phyloP scores from a whole-genome alignment of 768 basidiomycete genomes.

The Panaeolus cyanescens region DNA sequence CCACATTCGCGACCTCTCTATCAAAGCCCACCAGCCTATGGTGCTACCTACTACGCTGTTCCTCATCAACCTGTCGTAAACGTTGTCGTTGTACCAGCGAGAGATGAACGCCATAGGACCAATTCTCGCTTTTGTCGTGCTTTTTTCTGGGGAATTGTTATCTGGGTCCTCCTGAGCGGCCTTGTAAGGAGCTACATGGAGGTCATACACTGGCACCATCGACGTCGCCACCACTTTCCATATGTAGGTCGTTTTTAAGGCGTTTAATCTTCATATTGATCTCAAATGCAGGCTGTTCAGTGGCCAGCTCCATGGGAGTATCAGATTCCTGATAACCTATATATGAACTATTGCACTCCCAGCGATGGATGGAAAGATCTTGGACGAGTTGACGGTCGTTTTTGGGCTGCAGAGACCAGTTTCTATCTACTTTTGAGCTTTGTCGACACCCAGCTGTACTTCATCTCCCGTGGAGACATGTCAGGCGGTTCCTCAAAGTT shows the following conservation, averaged over 20 bases:
- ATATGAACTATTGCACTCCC: neutral
- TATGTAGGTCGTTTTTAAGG: no score
- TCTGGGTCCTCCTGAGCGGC: neutral
- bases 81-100: neutral
- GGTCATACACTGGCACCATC: neutral
- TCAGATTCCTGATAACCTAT: neutral
- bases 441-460: neutral
- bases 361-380: neutral
- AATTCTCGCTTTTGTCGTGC: neutral
- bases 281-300: neutral
- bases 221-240: neutral
- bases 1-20: neutral
- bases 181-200: neutral
- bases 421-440: neutral
- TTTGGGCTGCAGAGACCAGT: neutral
- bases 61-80: neutral
- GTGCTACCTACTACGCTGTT: neutral
- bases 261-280: no score
- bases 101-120: neutral
- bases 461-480: constrained; percentile 24
- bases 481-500: constrained; percentile 24
- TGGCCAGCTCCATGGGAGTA: neutral
- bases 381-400: neutral
- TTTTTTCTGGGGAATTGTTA: neutral
- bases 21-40: neutral